Base-by-base conservation (phyloP, 306 rosid species). In the Hippophae tibetana region DNA sequence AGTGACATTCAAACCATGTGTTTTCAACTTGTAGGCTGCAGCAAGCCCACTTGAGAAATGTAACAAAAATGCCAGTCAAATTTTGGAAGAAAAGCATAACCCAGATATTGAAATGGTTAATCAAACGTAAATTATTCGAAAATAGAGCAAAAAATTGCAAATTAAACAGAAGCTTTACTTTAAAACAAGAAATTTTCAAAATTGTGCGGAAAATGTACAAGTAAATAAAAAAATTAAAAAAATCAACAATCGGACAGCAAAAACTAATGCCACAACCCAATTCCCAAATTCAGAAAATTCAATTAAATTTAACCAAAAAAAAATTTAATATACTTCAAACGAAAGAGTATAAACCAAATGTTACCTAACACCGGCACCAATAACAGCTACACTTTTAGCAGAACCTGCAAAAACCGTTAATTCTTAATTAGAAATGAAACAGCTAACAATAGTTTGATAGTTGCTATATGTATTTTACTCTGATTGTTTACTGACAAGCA, bases 321-420 rank as follows among this genome's bases (percentile, higher is more conserved):
- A 47, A 31, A 6, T 40, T 43, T 27, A 9, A 48, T 58, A n/a
- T 11, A 8, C 23, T 3, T 10, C 47, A 71, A 18, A 26, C n/a
- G 11, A 9, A 40, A 52, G 43, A 13, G 12, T 12, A 42, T 31
- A 31, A 31, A 31, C 6, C 8, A 11, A 51, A 13, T 51, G 41
- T 27, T 84, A 90, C 98, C 98, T 81, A 47, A 87, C 94, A 57
- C 97, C 97, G 54, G 90, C 94, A 60, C 97, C 97, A 72, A 90
- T 80, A 57, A 90, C 84, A 70, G 94, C 97, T 6, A 90, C 95
- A 61, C 83, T 82, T 69, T 83, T 84, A 7, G 63, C 82, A 64
- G 89, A 66, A 54, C 84, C 97, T 87, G 83, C 46, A 69, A 72
- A 64, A 42, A 8, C 13, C 26, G 8, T 13, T 11, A 8, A 18